Percentiles rank a stretch among this genome's conserved stretches.
phyloP scores from a whole-genome alignment of 2,329 filamentous ascomycete genomes.

The Celoporthe dispersa region DNA sequence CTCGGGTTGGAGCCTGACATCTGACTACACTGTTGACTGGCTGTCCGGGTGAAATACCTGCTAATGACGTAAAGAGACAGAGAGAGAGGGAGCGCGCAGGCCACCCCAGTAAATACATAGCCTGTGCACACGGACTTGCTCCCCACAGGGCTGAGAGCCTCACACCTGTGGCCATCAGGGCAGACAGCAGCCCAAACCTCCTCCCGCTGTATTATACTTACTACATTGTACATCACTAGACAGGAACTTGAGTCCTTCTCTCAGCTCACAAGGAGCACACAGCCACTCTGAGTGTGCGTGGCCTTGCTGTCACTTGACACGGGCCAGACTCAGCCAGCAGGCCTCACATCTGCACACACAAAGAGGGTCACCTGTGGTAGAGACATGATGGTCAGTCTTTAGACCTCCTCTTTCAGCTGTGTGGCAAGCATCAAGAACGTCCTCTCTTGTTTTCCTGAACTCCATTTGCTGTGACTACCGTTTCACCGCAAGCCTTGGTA shows the following conservation, averaged over 20 bases:
- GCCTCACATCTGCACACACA: neutral
- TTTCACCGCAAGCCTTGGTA: neutral
- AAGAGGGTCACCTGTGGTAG: neutral
- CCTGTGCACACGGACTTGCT: neutral
- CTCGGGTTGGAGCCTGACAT: slow-evolving; percentile 1
- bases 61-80: slow-evolving; percentile 19
- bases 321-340: neutral
- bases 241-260: too few species aligned
- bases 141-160: slow-evolving; percentile 5
- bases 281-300: slow-evolving; percentile 8
- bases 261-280: neutral
- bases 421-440: neutral
- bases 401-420: neutral
- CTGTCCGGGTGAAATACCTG: slow-evolving; percentile 25
- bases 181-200: too few species aligned
- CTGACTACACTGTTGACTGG: slow-evolving; percentile 24
- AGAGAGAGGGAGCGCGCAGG: too few species aligned
- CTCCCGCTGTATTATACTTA: too few species aligned
- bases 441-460: neutral
- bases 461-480: neutral
- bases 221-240: too few species aligned
- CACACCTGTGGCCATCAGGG: neutral
- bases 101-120: neutral
- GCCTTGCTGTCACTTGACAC: slow-evolving; percentile 4
- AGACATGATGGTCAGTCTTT: neutral